Conservation (phyloP, 805 yeast species). For the Yarrowia sp. region DNA sequence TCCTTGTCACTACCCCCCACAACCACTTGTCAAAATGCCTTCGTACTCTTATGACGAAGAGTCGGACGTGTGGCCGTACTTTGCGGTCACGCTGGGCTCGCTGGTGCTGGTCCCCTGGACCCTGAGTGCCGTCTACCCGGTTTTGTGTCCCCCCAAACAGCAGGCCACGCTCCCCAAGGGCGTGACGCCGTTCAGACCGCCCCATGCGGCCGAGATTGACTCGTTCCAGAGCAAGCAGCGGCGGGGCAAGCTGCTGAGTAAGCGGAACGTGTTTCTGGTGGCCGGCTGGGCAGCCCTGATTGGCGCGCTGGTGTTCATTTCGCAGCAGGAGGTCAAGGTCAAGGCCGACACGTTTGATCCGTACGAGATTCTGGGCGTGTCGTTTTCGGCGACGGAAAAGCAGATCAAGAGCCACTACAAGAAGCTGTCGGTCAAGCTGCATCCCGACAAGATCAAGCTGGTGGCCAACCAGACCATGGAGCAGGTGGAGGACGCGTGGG, state of each 20-base stretch:
- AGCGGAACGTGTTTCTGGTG: constrained; percentile 51
- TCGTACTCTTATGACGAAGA: constrained; percentile 84
- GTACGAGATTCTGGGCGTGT: constrained; percentile 80
- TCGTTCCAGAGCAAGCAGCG: constrained; percentile 45
- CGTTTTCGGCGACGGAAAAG: constrained; percentile 71
- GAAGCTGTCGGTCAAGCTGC: constrained; percentile 84
- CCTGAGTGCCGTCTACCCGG: constrained; percentile 33
- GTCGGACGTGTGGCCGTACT: constrained; percentile 93
- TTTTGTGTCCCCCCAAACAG: constrained; percentile 15
- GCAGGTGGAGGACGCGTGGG: constrained; percentile 78
- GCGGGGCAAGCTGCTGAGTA: constrained; percentile 45
- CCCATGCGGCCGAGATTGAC: constrained; percentile 42
- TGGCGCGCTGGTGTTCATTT: constrained; percentile 52
- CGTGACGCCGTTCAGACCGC: constrained; percentile 35
- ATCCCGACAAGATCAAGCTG: constrained; percentile 88
- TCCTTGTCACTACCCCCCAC: neutral
- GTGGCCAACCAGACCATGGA: constrained; percentile 60
- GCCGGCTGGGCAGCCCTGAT: constrained; percentile 70
- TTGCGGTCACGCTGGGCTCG: constrained; percentile 73
- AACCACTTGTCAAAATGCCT: constrained; percentile 11
- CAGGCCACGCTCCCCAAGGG: constrained; percentile 20
- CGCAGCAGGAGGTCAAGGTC: constrained; percentile 47
- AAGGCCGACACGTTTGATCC: constrained; percentile 74
- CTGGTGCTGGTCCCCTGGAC: constrained; percentile 74
- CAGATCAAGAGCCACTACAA: constrained; percentile 84